phyloP scores from a whole-genome alignment of 768 basidiomycete genomes.

The Russula lepida region DNA sequence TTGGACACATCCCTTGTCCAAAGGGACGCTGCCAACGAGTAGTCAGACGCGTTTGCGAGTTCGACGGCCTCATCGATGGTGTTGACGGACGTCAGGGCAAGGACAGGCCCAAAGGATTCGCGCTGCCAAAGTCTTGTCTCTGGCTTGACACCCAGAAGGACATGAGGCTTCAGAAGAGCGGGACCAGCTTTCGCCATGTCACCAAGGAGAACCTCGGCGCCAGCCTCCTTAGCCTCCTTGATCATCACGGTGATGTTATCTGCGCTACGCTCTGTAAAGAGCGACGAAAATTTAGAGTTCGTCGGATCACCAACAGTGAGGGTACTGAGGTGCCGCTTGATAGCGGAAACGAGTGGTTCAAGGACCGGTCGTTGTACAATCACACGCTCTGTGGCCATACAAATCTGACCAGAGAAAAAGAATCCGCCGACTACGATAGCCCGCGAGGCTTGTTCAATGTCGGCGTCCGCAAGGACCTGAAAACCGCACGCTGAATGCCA shows the following conservation, averaged over 20 bases:
- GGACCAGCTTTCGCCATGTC: constrained; percentile 32
- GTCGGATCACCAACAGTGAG: constrained; percentile 35
- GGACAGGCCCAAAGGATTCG: constrained; percentile 56
- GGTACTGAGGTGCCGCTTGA: constrained; percentile 29
- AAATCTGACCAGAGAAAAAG: constrained; percentile 44
- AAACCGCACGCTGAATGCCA: background rate
- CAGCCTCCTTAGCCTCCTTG: constrained; percentile 35
- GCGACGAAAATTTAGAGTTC: constrained; percentile 28
- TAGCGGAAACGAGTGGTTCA: constrained; percentile 29
- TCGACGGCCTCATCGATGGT: constrained; percentile 47
- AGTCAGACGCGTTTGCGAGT: constrained; percentile 46
- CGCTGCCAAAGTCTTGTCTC: constrained; percentile 46
- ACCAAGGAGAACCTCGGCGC: constrained; percentile 40
- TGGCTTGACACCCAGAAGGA: constrained; percentile 39
- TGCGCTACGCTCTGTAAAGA: constrained; percentile 40
- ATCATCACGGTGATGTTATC: constrained; percentile 37
- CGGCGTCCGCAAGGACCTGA: constrained; percentile 45
- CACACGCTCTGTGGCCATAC: constrained; percentile 52
- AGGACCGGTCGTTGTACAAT: constrained; percentile 40
- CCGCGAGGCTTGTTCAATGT: constrained; percentile 45
- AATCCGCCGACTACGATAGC: constrained; percentile 39
- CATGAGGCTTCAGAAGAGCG: constrained; percentile 42
- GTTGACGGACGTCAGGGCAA: constrained; percentile 40
- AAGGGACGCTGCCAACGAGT: constrained; percentile 42
- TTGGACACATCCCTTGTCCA: constrained; percentile 42